These are phyloP conservation scores for Xylariaceae sp. DNA, from an alignment of 2,329 filamentous ascomycete species.

Conservation along the genomic window DNA sequence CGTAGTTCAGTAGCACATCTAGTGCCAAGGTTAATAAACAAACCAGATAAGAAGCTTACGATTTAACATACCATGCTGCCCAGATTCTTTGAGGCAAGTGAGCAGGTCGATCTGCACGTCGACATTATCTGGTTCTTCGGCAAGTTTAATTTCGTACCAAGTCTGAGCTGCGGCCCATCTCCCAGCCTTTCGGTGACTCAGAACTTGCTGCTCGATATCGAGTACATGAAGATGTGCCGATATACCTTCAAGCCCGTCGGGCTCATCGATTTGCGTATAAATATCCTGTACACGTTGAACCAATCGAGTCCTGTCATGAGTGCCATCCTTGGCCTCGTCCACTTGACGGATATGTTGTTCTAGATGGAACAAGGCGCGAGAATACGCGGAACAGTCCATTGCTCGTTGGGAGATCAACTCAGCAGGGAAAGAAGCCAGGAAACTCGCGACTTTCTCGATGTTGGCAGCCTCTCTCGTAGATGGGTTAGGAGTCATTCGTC, in stretches of 20 bases:
- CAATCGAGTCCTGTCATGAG: conserved; percentile 66
- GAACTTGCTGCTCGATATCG: conserved; percentile 91
- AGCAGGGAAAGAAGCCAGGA: conserved; percentile 70
- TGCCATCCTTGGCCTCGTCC: conserved; percentile 52
- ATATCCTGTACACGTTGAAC: conserved; percentile 87
- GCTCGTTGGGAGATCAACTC: conserved; percentile 81
- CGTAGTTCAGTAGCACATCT: conserved; percentile 87
- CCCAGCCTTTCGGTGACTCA: conserved; percentile 91
- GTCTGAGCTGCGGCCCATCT: conserved; percentile 94
- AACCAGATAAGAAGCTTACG: background rate
- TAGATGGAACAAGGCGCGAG: conserved; percentile 90
- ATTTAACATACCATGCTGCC: conserved; percentile 77
- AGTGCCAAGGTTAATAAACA: conserved; percentile 32
- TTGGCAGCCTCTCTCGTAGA: conserved; percentile 55
- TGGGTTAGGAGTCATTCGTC: conserved; percentile 53
- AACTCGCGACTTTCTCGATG: conserved; percentile 55
- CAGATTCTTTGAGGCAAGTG: conserved; percentile 91
- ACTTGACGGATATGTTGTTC: conserved; percentile 80
- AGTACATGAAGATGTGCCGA: conserved; percentile 84
- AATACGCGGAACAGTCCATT: conserved; percentile 92
- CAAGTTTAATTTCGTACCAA: conserved; percentile 93
- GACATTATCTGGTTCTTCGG: conserved; percentile 76
- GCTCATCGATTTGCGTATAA: conserved; percentile 97
- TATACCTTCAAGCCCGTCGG: conserved; percentile 94
- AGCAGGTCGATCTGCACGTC: conserved; percentile 85